Base-by-base conservation (phyloP, 306 rosid genomes). In the Inga oerstediana region DNA sequence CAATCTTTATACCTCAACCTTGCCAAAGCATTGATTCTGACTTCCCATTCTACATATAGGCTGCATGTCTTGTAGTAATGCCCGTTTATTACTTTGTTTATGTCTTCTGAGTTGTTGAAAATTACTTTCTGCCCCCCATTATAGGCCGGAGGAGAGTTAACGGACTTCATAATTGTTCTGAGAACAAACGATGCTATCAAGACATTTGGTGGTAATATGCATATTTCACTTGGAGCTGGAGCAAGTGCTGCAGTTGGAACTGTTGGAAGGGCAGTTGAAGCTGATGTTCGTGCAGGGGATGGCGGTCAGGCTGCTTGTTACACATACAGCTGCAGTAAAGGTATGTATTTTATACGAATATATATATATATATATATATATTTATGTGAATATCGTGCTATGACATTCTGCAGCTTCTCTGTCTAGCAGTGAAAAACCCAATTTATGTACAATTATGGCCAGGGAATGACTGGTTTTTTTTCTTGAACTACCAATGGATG, bases 101-200 rank as follows among this genome's bases (percentile, higher is more conserved):
- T 46, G 65, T 41, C 62, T 54, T 87, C 79, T 77, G n/a, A 72
- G 65, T 34, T 30, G 22, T 80, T 83, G 22, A 81, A 79, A 65
- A 43, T 56, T 61, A 1, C 43, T 22, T 56, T 61, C 67, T n/a
- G 22, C 78, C 51, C 56, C 56, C 74, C 69, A 70, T 69, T 66
- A 78, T 74, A 97, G 99, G 96, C 92, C 45, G 99, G 99, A 80
- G 99, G 99, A 85, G 99, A 97, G 84, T 84, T 97, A 81, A 97
- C 97, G 0, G 99, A 96, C 89, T 94, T 87, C 58, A 91, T 96
- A 48, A 96, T 96, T 84, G 91, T 96, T 78, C 82, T 96, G 87
- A 92, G 98, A 85, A 91, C 98, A 72, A 86, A 19, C 58, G 94
- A 91, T 0, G 98, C 98, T 76, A 93, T 96, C 69, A 92, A 88